Evolutionary conservation across 257 asterid genomes (phyloP), one percentile per base, ranked within the genome.

Genomic region (Vinca minor): DNA sequence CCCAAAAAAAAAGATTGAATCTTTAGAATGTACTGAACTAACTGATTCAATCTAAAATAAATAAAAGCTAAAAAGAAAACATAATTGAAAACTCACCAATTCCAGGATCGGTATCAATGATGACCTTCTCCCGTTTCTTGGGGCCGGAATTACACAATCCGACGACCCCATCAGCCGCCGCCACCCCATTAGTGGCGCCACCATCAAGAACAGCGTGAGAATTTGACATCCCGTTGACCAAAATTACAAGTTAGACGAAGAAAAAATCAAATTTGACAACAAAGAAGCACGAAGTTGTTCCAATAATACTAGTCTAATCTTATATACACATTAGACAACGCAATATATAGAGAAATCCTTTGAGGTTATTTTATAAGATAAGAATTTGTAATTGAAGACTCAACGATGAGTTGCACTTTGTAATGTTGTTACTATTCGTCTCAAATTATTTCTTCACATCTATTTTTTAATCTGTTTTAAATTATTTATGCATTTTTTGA

Each of bases 41-140:
- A 63, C 39, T 13, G 67, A 62, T 63, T 26, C 15, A 39, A 69
- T 50, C 47, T 12, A 26, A 48, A 47, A n/a, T n/a, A 59, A 59
- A 15, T 3, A 3, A 1, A 11, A 31, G 44, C 2, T 11, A 28
- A 7, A 56, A 15, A 38, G 13, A 6, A 42, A 4, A 4, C 46
- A 1, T 14, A 20, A 23, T 48, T 38, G 8, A 34, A 36, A 36
- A 41, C 29, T 62, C 31, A 79, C 84, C 84, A 72, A 79, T 70
- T 49, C 84, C 84, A 59, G 84, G 84, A 63, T 79, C 84, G 36
- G 84, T 79, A 15, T 79, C 84, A 26, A 79, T 79, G 20, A 79
- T 79, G 71, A 76, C 9, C 67, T 74, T 74, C 29, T 64, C 55
- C 44, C 67, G 67, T 26, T 71, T 58, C 62, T 17, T 38, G 55